These are phyloP conservation scores for Eimeria mitis DNA, from an alignment of 169 alveolate species.

Conservation along the genomic window DNA sequence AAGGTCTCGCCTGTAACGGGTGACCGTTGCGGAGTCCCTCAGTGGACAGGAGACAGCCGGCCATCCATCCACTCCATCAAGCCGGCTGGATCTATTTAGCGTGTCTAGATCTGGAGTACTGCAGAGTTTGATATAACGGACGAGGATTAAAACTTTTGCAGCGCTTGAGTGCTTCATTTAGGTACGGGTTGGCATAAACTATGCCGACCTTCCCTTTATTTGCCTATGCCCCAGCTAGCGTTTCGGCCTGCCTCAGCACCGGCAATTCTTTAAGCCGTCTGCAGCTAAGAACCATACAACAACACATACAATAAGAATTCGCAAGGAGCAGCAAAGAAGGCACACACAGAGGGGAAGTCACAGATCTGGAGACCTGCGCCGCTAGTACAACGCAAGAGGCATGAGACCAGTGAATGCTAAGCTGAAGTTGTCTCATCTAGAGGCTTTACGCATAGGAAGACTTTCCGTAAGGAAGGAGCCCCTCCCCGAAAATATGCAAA, in stretches of 20 bases:
- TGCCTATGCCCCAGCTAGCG: not conserved
- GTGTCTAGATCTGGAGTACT: not conserved
- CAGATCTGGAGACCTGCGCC: not conserved
- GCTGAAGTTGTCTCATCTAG: too few species aligned
- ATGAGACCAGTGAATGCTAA: too few species aligned
- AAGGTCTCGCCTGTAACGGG: constrained; percentile 9
- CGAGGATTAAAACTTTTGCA: not conserved
- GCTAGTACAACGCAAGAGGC: not conserved
- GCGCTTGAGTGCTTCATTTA: not conserved
- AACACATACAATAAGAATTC: not conserved
- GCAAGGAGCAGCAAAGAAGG: not conserved
- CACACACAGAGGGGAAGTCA: not conserved
- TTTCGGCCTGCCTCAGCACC: not conserved
- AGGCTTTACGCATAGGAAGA: too few species aligned
- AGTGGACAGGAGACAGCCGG: constrained; percentile 43
- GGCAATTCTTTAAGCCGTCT: not conserved
- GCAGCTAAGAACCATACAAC: not conserved
- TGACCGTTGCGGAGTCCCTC: constrained; percentile 36
- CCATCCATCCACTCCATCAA: not conserved
- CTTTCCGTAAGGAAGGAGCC: too few species aligned
- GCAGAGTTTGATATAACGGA: not conserved
- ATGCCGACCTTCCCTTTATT: not conserved
- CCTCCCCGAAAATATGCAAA: too few species aligned
- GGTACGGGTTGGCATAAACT: too few species aligned
- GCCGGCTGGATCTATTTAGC: not conserved